Conservation (phyloP, 2,329 filamentous ascomycete genomes). For the Fusarium setosum region DNA sequence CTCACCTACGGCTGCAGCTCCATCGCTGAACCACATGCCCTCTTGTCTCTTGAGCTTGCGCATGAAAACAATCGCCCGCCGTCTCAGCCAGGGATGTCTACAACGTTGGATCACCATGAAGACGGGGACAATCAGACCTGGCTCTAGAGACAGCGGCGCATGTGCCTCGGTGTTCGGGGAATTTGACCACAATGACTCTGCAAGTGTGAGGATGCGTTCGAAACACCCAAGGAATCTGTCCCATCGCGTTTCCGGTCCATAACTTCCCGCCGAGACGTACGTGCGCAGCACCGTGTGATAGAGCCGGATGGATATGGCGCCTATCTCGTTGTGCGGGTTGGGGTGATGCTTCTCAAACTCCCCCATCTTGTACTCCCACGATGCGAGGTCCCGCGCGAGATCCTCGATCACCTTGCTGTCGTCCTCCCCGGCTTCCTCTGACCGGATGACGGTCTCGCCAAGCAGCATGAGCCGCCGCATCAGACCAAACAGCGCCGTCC, state of each 20-base stretch:
- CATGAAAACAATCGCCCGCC: slow-evolving; percentile 41
- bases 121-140: slow-evolving; percentile 46
- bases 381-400: slow-evolving; percentile 20
- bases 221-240: slow-evolving; percentile 45
- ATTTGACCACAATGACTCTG: slow-evolving; percentile 27
- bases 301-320: slow-evolving; percentile 39
- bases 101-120: slow-evolving; percentile 44
- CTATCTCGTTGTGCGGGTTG: slow-evolving; percentile 17
- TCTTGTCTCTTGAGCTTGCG: slow-evolving; percentile 44
- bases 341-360: slow-evolving; percentile 30
- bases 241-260: slow-evolving; percentile 44
- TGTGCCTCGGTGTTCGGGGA: slow-evolving; percentile 25
- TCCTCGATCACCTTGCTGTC: neutral
- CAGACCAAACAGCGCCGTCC: slow-evolving; percentile 33
- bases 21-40: slow-evolving; percentile 48
- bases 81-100: slow-evolving; percentile 45
- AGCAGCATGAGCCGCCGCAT: slow-evolving; percentile 36
- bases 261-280: slow-evolving; percentile 25
- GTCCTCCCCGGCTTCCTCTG: neutral
- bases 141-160: slow-evolving; percentile 45
- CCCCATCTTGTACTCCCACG: slow-evolving; percentile 40
- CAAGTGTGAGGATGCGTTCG: slow-evolving; percentile 40
- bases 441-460: slow-evolving; percentile 14
- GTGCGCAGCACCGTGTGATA: slow-evolving; percentile 44
- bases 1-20: slow-evolving; percentile 36